Evolutionary conservation across 768 basidiomycete genomes (phyloP).

Genomic region (Xerocomus potaroensis): DNA sequence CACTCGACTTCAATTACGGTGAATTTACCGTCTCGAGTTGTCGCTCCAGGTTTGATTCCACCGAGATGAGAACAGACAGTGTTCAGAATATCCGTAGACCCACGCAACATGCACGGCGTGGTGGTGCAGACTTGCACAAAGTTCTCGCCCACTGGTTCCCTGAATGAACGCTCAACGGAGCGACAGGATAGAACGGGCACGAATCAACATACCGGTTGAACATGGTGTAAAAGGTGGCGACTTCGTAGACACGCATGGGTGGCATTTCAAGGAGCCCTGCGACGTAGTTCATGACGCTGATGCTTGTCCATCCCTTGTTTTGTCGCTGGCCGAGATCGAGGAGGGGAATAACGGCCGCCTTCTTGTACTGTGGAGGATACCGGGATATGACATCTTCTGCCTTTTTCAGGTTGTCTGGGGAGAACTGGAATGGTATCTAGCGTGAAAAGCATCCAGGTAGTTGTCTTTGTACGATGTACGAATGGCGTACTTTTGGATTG

Average conservation of each 20-base stretch:
- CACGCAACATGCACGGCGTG: slow-evolving; percentile 94
- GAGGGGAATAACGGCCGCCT: slow-evolving; percentile 95
- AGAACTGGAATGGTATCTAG: slow-evolving; percentile 90
- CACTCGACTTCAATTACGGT: slow-evolving; percentile 98
- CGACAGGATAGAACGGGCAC: neutral
- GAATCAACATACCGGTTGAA: slow-evolving; percentile 91
- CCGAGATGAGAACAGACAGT: slow-evolving; percentile 81
- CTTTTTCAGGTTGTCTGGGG: slow-evolving; percentile 73
- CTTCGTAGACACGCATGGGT: slow-evolving; percentile 99
- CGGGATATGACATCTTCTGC: slow-evolving; percentile 87
- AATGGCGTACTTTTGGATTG: slow-evolving; percentile 69
- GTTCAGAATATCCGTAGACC: slow-evolving; percentile 86
- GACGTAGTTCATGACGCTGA: slow-evolving; percentile 98
- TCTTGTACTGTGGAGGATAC: slow-evolving; percentile 98
- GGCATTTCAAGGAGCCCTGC: slow-evolving; percentile 91
- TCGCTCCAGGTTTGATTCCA: slow-evolving; percentile 80
- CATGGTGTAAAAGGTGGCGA: slow-evolving; percentile 99
- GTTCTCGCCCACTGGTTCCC: slow-evolving; percentile 89
- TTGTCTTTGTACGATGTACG: neutral
- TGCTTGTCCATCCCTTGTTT: slow-evolving; percentile 98
- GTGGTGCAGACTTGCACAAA: slow-evolving; percentile 99
- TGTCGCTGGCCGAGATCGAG: slow-evolving; percentile 96
- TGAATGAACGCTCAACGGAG: slow-evolving; percentile 25
- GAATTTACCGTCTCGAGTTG: slow-evolving; percentile 95
- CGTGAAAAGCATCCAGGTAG: neutral